These are phyloP conservation scores for Ustilago hordei DNA, from an alignment of 1,284 basidiomycete genomes.

Conservation along the genomic window DNA sequence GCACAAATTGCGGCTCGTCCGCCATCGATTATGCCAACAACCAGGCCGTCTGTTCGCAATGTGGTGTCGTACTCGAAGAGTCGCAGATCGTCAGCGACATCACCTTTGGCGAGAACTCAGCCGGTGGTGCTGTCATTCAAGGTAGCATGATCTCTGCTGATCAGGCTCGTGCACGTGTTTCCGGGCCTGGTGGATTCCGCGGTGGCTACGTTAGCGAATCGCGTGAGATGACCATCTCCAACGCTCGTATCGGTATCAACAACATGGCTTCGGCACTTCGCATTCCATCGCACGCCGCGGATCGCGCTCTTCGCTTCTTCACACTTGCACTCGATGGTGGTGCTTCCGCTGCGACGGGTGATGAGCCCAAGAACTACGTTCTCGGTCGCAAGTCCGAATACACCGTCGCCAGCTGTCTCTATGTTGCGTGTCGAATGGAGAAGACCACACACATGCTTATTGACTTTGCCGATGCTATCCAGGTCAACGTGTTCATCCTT, in stretches of 20 bases:
- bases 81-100: slow-evolving; percentile 93
- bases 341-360: slow-evolving; percentile 51
- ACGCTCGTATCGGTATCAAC: slow-evolving; percentile 84
- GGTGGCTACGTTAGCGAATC: slow-evolving; percentile 66
- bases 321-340: slow-evolving; percentile 89
- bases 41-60: slow-evolving; percentile 63
- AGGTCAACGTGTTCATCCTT: slow-evolving; percentile 95
- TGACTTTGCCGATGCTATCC: slow-evolving; percentile 78
- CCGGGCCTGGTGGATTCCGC: slow-evolving; percentile 64
- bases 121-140: slow-evolving; percentile 93
- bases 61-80: slow-evolving; percentile 82
- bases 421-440: slow-evolving; percentile 91
- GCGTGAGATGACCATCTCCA: slow-evolving; percentile 87
- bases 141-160: slow-evolving; percentile 93
- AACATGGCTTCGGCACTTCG: slow-evolving; percentile 82
- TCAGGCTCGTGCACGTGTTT: slow-evolving; percentile 74
- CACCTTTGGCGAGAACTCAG: slow-evolving; percentile 90
- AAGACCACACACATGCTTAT: slow-evolving; percentile 96
- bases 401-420: slow-evolving; percentile 93
- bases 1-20: slow-evolving; percentile 61
- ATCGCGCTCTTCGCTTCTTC: slow-evolving; percentile 87
- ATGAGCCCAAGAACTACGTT: slow-evolving; percentile 66
- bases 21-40: slow-evolving; percentile 63
- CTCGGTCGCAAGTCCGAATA: slow-evolving; percentile 87
- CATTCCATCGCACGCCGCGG: slow-evolving; percentile 82